phyloP scores from a whole-genome alignment of 139 green algal species.

The Chlamydomonas sp. region DNA sequence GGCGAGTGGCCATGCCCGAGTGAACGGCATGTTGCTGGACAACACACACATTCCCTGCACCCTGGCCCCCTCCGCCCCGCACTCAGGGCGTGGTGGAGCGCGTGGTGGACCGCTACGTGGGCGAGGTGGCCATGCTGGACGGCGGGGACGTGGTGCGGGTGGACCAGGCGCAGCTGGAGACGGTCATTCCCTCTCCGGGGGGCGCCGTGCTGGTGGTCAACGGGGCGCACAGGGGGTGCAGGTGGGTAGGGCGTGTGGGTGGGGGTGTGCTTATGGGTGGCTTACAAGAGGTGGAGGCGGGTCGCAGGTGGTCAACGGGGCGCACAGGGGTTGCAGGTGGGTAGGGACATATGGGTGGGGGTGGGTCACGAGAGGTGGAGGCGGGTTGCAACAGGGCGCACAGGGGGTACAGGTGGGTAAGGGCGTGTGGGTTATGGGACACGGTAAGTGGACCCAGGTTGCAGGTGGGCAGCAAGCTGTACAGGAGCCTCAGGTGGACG shows the following conservation, averaged over 20 bases:
- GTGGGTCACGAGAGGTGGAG: not conserved
- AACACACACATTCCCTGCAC: not conserved
- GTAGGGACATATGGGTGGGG: constrained; percentile 30
- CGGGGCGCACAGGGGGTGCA: constrained; percentile 74
- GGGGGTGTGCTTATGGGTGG: constrained; percentile 67
- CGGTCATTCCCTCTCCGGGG: constrained; percentile 76
- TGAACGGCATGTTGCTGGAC: not conserved
- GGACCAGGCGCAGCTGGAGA: constrained; percentile 96
- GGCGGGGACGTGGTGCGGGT: constrained; percentile 80
- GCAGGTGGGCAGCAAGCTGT: constrained; percentile 71
- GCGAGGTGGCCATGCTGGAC: constrained; percentile 82
- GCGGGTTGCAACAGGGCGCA: constrained; percentile 64
- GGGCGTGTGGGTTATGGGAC: constrained; percentile 61
- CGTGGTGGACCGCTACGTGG: constrained; percentile 83
- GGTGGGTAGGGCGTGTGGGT: constrained; percentile 62
- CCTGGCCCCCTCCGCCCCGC: not conserved
- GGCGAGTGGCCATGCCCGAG: not conserved
- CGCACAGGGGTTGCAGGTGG: constrained; percentile 71
- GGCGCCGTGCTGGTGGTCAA: constrained; percentile 80
- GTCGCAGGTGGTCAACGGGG: constrained; percentile 62
- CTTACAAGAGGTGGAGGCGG: constrained; percentile 5
- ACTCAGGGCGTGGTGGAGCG: constrained; percentile 73
- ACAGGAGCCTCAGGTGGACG: constrained; percentile 62
- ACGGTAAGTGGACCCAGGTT: not conserved
- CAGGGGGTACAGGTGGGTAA: constrained; percentile 56